phyloP scores from a whole-genome alignment of 805 yeast species.

The Metschnikowia amazonensis region DNA sequence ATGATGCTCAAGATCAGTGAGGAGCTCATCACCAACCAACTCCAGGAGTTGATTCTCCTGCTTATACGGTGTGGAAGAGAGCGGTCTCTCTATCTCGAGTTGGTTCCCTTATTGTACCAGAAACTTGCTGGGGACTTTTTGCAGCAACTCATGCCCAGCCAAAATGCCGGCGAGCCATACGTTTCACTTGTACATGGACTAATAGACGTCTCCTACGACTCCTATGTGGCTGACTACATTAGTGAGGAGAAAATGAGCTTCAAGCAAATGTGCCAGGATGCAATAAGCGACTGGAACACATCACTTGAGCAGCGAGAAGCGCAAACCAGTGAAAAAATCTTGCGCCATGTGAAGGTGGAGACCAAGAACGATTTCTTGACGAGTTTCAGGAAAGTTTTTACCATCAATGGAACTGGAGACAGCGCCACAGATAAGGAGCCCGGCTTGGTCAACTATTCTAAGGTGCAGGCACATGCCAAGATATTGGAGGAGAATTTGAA shows the following conservation, averaged over 20 bases:
- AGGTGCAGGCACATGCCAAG: slow-evolving; percentile 76
- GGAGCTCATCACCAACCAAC: slow-evolving; percentile 39
- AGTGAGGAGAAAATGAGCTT: slow-evolving; percentile 34
- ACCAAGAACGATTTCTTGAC: slow-evolving; percentile 57
- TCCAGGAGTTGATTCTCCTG: slow-evolving; percentile 30
- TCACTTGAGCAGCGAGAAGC: slow-evolving; percentile 41
- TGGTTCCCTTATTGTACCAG: slow-evolving; percentile 41
- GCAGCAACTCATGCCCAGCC: slow-evolving; percentile 23
- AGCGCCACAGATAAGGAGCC: not conserved
- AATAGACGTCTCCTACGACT: slow-evolving; percentile 41
- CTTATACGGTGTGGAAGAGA: slow-evolving; percentile 28
- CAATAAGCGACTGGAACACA: slow-evolving; percentile 32
- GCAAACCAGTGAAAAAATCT: slow-evolving; percentile 45
- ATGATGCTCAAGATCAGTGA: slow-evolving; percentile 48
- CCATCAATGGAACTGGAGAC: slow-evolving; percentile 13
- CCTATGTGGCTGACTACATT: slow-evolving; percentile 37
- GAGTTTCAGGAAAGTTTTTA: slow-evolving; percentile 63
- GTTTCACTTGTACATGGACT: slow-evolving; percentile 29
- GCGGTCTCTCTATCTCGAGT: slow-evolving; percentile 27
- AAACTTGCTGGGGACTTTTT: slow-evolving; percentile 26
- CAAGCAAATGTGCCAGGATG: slow-evolving; percentile 23
- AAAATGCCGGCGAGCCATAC: slow-evolving; percentile 38
- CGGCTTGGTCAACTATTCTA: slow-evolving; percentile 41
- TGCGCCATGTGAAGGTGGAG: slow-evolving; percentile 47
- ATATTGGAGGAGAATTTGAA: slow-evolving; percentile 71